Evolutionary conservation across 768 basidiomycete genomes (phyloP), one percentile per base, ranked within the genome.

Genomic region (Hirschioporus abietinus): DNA sequence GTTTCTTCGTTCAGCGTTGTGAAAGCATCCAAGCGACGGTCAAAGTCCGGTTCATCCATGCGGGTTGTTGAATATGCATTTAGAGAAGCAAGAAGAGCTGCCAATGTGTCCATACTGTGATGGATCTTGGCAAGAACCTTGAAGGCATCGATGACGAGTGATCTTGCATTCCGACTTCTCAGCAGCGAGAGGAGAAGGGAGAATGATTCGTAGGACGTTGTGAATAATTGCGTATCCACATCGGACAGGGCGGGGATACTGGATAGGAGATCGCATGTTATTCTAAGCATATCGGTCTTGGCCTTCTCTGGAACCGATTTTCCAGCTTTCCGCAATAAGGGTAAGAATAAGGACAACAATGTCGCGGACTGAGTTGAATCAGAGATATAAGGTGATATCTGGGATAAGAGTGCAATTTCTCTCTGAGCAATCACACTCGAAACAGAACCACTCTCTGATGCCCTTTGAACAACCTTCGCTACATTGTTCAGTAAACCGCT

Each of bases 11-110:
- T 96, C 63, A 99, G 78, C 15, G 73, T 74, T 0, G 85, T 80
- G 76, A 93, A 97, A 0, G 93, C 95, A 0, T 77, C 74, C 1
- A 99, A 79, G 1, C 97, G 89, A 30, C 86, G 83, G 66, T 96
- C 92, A 70, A 97, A 98, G 75, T 99, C 94, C 1, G 95, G 92
- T 73, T 99, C 95, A 66, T 96, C 94, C 35, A 95, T 76, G 7
- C 95, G 84, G 71, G 87, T 90, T 0, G 76, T 75, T 0, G 95
- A 96, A 73, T 89, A 99, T 0, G 96, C 88, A 72, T 99, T 99
- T 69, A 99, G 81, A 0, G 82, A 82, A 8, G 83, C 83, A 65
- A 94, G 71, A 5, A 95, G 76, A 7, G 79, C 75, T 0, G 88
- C 83, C 0, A 93, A 67, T 35, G 71, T 66, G n/a, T 74, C 65